A percentile compares a stretch with the other conserved stretches of the same genome.
Conservation (phyloP, 768 basidiomycete species). For the Rhodotorula graminis region DNA sequence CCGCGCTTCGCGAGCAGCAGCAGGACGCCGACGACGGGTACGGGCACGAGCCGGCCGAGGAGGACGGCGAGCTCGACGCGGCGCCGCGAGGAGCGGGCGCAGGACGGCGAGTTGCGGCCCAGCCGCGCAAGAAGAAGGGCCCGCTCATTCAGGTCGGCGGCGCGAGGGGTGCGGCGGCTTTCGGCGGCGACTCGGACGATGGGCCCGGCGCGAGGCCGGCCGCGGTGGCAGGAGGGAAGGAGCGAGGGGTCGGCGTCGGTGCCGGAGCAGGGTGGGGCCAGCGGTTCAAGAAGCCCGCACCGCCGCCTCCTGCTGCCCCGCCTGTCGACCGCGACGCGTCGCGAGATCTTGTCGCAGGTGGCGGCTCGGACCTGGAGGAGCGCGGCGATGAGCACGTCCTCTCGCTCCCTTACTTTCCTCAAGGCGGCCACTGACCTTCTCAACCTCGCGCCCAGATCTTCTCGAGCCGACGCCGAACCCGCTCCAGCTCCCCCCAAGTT, state of each 20-base stretch:
- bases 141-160: slow-evolving; percentile 23
- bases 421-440: background rate
- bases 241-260: slow-evolving; percentile 8
- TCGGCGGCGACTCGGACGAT: background rate
- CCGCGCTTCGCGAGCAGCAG: background rate
- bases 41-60: background rate
- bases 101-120: background rate
- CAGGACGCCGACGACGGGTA: background rate
- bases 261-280: slow-evolving; percentile 21
- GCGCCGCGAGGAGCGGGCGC: slow-evolving; percentile 6
- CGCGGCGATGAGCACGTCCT: background rate
- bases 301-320: background rate
- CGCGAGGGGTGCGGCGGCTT: slow-evolving; percentile 4
- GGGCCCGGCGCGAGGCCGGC: background rate
- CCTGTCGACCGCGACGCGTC: background rate
- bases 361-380: background rate
- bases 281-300: slow-evolving; percentile 24
- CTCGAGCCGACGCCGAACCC: background rate
- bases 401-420: background rate
- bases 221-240: slow-evolving; percentile 6
- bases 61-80: slow-evolving; percentile 25
- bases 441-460: background rate
- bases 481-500: background rate
- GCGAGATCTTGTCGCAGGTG: background rate
- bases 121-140: slow-evolving; percentile 17